Base-by-base conservation (phyloP, 345 rosid genomes). In the Lumnitzera racemosa region DNA sequence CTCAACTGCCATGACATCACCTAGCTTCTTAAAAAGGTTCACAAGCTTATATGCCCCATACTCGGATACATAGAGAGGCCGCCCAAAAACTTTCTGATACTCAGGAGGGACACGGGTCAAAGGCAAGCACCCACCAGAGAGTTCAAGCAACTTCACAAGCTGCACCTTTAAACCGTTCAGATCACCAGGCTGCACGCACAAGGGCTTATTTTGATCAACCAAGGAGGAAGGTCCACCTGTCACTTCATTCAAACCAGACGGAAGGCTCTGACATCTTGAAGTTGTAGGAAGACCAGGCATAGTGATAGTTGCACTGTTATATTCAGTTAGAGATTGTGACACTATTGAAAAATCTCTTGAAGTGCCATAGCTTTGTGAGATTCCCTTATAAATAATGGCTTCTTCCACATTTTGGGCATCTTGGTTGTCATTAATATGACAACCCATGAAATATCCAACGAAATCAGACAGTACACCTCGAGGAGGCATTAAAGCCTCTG, bases 171-270 rank as follows among this genome's bases (percentile, higher is more conserved):
- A 62, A 48, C 99, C 96, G 24, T 83, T 86, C 16, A 90, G 61
- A 67, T 88, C 97, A 49, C 99, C 99, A 2, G 97, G 99, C 57
- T 87, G 95, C 5, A 88, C 91, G 95, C 96, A 90, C 87, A 82
- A 76, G 2, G 84, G 70, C 75, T 84, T 85, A 75, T 68, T 79
- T 47, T 76, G 83, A 67, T 89, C 96, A 55, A 53, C 60, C 12
- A 58, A 77, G 61, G 78, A 68, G 59, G 47, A 64, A 29, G 74
- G 70, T 63, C 68, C 81, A 41, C 62, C 70, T 4, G 75, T 27
- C 53, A 55, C 72, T 74, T 91, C 91, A 46, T 72, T 80, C 53
- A 76, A 20, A 48, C 74, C 84, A 55, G 80, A 58, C 54, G 90
- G 95, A 49, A 80, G 82, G 72, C 86, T 78, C 51, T 76, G 83